phyloP scores from a whole-genome alignment of 2,329 filamentous ascomycete species.

The Alternaria gaisen region DNA sequence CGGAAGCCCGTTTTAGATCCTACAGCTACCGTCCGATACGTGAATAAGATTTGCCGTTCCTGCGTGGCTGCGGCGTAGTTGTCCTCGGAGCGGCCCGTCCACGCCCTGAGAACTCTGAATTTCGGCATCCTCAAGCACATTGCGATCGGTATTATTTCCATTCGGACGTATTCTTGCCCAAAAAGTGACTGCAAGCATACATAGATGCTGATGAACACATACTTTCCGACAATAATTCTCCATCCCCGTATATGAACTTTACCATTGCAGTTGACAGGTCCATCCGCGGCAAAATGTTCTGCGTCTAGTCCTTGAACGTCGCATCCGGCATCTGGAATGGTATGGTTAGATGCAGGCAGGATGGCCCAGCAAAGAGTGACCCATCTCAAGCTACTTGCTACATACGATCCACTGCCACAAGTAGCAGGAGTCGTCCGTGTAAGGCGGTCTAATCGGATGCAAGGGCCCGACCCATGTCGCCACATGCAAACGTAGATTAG shows the following conservation, averaged over 20 bases:
- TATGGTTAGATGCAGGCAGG: not conserved
- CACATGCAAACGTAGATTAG: slow-evolving; percentile 1
- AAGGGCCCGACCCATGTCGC: slow-evolving; percentile 5
- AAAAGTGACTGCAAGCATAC: not conserved
- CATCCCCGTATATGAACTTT: not conserved
- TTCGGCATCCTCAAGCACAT: not conserved
- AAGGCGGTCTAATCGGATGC: not conserved
- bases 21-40: not conserved
- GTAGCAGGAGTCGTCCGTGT: not conserved
- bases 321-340: not conserved
- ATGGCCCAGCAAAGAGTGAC: not conserved
- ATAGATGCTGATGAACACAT: not conserved
- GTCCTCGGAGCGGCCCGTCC: not conserved
- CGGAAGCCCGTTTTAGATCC: not conserved
- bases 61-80: not conserved
- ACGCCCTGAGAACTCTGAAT: not conserved
- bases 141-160: not conserved
- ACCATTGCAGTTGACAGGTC: not conserved
- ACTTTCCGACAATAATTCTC: not conserved
- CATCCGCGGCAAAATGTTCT: not conserved
- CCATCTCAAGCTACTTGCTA: not conserved
- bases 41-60: not conserved
- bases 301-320: not conserved
- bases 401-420: not conserved
- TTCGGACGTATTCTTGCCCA: not conserved